A percentile compares a stretch with the other conserved stretches of the same genome.
Evolutionary conservation across 2,329 filamentous ascomycete species (phyloP).

Genomic region (Lecanicillium sp.): DNA sequence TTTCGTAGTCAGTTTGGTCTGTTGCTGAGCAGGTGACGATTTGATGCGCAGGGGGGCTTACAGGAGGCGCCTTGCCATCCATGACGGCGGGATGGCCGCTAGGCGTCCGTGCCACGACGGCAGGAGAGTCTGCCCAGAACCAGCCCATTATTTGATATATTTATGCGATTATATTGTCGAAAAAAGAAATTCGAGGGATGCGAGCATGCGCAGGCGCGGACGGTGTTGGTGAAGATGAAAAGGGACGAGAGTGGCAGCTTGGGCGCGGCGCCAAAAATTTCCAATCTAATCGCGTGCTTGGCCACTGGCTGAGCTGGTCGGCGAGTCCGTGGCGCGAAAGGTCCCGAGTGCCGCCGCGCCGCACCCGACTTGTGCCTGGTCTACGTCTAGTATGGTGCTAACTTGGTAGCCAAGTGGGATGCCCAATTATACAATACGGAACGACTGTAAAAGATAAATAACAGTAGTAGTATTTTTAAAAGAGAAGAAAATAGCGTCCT

Average conservation of each 20-base stretch:
- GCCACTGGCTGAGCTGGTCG: slow-evolving; percentile 1
- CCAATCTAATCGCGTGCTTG: slow-evolving; percentile 10
- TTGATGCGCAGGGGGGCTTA: slow-evolving; percentile 13
- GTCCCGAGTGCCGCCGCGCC: too few relatives aligned
- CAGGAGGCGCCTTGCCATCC: slow-evolving; percentile 23
- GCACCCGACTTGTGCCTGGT: too few relatives aligned
- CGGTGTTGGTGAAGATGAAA: slow-evolving; percentile 5
- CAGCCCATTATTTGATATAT: slow-evolving; percentile 42
- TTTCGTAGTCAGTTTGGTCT: neutral
- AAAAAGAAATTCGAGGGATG: too few relatives aligned
- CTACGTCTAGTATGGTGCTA: too few relatives aligned
- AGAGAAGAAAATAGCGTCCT: too few relatives aligned
- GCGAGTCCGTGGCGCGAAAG: slow-evolving; percentile 6
- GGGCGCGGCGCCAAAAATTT: slow-evolving; percentile 10
- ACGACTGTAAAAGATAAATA: too few relatives aligned
- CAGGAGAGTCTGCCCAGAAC: slow-evolving; percentile 51
- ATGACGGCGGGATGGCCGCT: slow-evolving; percentile 22
- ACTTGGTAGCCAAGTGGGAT: too few relatives aligned
- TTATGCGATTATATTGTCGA: neutral
- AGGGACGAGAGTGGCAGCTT: slow-evolving; percentile 1
- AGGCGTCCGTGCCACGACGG: slow-evolving; percentile 25
- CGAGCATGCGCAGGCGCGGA: slow-evolving; percentile 4
- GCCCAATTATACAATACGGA: too few relatives aligned
- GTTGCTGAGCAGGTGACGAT: too few relatives aligned
- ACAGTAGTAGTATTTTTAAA: too few relatives aligned